A percentile compares a stretch with the other conserved stretches of the same genome.
These are phyloP conservation scores for Populus hybrid DNA, from an alignment of 441 rosid genomes.

Conservation along the genomic window DNA sequence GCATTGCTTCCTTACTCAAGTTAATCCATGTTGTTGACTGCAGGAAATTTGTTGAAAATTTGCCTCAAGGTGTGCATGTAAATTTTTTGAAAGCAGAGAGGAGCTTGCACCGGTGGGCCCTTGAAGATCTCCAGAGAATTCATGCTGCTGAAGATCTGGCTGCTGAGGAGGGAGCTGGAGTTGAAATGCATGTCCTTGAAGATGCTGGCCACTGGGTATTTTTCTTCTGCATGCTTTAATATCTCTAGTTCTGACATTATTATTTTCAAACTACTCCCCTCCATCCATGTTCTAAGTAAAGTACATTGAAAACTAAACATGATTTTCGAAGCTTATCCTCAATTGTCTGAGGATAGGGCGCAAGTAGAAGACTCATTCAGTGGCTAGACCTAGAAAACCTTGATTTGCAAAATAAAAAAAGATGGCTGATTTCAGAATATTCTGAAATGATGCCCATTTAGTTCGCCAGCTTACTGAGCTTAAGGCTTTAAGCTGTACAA, in stretches of 20 bases:
- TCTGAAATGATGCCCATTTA: neutral
- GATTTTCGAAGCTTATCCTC: neutral
- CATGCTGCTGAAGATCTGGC: constrained; percentile 22
- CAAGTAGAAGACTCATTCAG: neutral
- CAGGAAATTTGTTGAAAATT: constrained; percentile 85
- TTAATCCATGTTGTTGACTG: constrained; percentile 9
- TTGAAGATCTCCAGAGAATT: constrained; percentile 85
- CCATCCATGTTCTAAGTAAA: neutral
- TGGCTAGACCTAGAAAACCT: neutral
- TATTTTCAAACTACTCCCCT: constrained; percentile 10
- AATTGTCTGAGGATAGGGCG: neutral
- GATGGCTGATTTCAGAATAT: neutral
- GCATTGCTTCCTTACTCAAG: neutral
- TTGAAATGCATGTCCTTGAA: no score
- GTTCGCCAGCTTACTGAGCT: neutral
- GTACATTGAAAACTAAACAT: neutral
- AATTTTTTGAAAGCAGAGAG: constrained; percentile 95
- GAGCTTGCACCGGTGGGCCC: constrained; percentile 96
- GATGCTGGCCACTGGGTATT: no score
- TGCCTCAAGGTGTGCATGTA: constrained; percentile 84
- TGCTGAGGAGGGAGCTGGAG: no score
- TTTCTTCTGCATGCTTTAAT: no score
- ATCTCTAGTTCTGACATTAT: no score
- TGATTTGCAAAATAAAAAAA: no score
- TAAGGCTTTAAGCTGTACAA: neutral